Conservation (phyloP, 2,329 filamentous ascomycete genomes). For the Coniochaeta sp. region DNA sequence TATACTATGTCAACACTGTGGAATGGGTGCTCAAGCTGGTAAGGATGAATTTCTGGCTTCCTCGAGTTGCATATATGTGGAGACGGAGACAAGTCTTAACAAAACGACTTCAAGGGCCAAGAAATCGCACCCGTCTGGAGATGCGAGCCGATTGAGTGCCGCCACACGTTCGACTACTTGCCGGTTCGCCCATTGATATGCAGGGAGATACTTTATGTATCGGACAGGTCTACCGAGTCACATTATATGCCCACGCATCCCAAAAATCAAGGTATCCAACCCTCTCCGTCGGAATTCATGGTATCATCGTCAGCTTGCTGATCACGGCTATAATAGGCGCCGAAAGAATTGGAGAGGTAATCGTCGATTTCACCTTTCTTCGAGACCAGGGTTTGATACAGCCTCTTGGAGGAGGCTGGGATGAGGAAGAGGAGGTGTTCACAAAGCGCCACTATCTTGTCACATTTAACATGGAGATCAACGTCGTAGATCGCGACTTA, state of each 20-base stretch:
- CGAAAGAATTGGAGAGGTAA: slow-evolving; percentile 15
- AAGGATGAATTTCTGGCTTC: too few species aligned
- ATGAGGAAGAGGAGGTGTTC: neutral
- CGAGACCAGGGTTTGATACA: slow-evolving; percentile 11
- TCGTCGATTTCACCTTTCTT: slow-evolving; percentile 19
- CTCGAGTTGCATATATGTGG: neutral
- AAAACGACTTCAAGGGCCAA: neutral
- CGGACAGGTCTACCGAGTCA: slow-evolving; percentile 9
- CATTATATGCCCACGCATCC: slow-evolving; percentile 12
- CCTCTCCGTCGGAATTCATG: too few species aligned
- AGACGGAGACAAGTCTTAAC: neutral
- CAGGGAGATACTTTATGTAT: slow-evolving; percentile 11
- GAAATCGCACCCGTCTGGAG: slow-evolving; percentile 7
- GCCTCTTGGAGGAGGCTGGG: slow-evolving; percentile 5
- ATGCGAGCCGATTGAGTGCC: slow-evolving; percentile 4
- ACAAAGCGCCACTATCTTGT: slow-evolving; percentile 13
- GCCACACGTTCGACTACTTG: slow-evolving; percentile 7
- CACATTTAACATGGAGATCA: slow-evolving; percentile 13
- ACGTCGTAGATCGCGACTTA: slow-evolving; percentile 16
- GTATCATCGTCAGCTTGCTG: too few species aligned
- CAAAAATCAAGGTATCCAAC: slow-evolving; percentile 5
- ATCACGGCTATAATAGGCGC: slow-evolving; percentile 7
- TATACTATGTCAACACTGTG: slow-evolving; percentile 14
- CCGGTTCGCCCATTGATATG: slow-evolving; percentile 8
- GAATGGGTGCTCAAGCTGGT: slow-evolving; percentile 15